Evolutionary conservation across 2,329 filamentous ascomycete genomes (phyloP).

Genomic region (Thelonectria blattea): DNA sequence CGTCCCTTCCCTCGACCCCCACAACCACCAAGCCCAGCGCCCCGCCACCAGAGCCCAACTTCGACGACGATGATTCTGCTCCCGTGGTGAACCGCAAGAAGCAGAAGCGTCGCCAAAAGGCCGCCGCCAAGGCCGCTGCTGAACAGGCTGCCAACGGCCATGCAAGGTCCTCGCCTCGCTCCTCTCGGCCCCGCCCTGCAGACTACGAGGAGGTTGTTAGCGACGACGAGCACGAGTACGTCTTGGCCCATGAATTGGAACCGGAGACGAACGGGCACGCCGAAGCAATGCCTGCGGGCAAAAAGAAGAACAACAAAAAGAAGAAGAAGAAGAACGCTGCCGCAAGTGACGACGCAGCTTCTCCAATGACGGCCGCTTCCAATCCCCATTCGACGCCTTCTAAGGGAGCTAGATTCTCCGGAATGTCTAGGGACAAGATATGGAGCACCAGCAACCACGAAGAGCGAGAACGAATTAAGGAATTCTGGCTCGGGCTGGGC

Average conservation of each 20-base stretch:
- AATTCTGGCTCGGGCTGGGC: conserved; percentile 94
- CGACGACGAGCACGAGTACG: conserved; percentile 59
- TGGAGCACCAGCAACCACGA: conserved; percentile 97
- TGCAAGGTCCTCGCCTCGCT: conserved; percentile 43
- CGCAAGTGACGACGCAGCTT: conserved; percentile 29
- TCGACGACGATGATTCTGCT: conserved; percentile 44
- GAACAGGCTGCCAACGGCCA: conserved; percentile 50
- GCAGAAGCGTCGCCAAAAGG: conserved; percentile 89
- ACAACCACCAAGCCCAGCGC: conserved; percentile 48
- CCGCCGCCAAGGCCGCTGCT: conserved; percentile 69
- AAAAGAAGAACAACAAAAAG: conserved; percentile 71
- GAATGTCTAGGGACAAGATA: conserved; percentile 80
- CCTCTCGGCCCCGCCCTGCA: conserved; percentile 32
- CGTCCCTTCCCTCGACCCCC: conserved; percentile 60
- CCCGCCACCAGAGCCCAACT: conserved; percentile 39
- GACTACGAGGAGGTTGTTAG: conserved; percentile 62
- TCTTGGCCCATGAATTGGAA: conserved; percentile 43
- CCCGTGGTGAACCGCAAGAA: conserved; percentile 86
- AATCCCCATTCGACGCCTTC: conserved; percentile 36
- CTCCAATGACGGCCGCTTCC: conserved; percentile 27
- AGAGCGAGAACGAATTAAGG: conserved; percentile 95
- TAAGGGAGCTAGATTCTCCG: conserved; percentile 44
- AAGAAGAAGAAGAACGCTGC: conserved; percentile 67
- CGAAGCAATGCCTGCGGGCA: conserved; percentile 40
- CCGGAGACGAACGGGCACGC: conserved; percentile 40